A percentile compares a stretch with the other conserved stretches of the same genome.
Evolutionary conservation across 768 basidiomycete species (phyloP).

Genomic region (Strobilomyces confusus): DNA sequence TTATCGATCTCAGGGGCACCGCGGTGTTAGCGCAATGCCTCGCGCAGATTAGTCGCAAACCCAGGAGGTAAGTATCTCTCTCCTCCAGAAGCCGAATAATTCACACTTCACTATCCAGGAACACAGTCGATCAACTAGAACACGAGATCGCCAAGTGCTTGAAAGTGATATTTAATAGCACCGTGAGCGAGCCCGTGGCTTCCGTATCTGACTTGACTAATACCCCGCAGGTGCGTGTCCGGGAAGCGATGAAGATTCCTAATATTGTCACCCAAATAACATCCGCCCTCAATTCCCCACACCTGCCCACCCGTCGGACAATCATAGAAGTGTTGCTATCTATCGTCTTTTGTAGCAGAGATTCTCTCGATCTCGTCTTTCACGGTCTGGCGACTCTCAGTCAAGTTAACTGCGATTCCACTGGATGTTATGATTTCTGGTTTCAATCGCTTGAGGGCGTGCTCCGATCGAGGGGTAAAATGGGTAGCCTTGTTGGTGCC

Average conservation of each 20-base stretch:
- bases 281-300: constrained; percentile 76
- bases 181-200: constrained; percentile 35
- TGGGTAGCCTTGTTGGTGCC: constrained; percentile 94
- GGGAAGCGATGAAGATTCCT: constrained; percentile 70
- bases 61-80: constrained; percentile 48
- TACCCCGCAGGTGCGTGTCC: constrained; percentile 52
- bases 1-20: constrained; percentile 74
- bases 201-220: constrained; percentile 1
- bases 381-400: constrained; percentile 74
- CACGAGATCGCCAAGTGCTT: constrained; percentile 88
- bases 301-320: constrained; percentile 72
- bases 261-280: constrained; percentile 75
- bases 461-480: constrained; percentile 81
- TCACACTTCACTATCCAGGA: constrained; percentile 11
- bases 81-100: neutral
- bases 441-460: constrained; percentile 75
- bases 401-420: constrained; percentile 51
- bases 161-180: constrained; percentile 71
- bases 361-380: constrained; percentile 64
- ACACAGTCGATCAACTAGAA: constrained; percentile 66
- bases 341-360: constrained; percentile 61
- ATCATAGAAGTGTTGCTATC: constrained; percentile 78
- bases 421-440: constrained; percentile 80
- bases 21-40: constrained; percentile 80
- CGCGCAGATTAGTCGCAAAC: constrained; percentile 70